Evolutionary conservation across 2,329 filamentous ascomycete species (phyloP).

Genomic region (Podosphaera fusca): DNA sequence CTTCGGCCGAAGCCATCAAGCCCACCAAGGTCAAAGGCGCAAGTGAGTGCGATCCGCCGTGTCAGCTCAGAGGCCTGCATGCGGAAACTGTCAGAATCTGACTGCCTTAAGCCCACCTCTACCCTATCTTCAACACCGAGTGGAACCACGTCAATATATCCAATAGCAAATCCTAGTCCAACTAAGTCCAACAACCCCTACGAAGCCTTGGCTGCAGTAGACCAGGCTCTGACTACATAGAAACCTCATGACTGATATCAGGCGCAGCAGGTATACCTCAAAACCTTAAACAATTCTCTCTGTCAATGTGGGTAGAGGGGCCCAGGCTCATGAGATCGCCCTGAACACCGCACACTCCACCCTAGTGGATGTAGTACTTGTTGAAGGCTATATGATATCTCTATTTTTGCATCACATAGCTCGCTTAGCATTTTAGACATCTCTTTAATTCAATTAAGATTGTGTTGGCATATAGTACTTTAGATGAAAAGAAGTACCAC

Average conservation of each 20-base stretch:
- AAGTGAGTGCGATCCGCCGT: background rate
- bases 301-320: background rate
- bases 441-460: no score
- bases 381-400: no score
- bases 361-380: background rate
- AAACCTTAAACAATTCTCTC: background rate
- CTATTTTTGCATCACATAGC: no score
- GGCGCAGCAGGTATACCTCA: no score
- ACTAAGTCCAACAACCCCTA: constrained; percentile 2
- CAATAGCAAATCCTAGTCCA: no score
- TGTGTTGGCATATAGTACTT: no score
- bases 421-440: no score
- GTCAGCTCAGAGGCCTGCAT: background rate
- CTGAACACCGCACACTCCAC: background rate
- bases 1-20: background rate
- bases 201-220: no score
- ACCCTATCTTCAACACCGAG: background rate
- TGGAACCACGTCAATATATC: no score
- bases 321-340: background rate
- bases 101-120: background rate
- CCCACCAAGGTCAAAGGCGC: background rate
- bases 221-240: background rate
- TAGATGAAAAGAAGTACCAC: no score
- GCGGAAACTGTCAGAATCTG: background rate
- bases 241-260: background rate